Evolutionary conservation across 805 yeast genomes (phyloP), one percentile per base, ranked within the genome.

Genomic region (Kregervanrija fluxuum): DNA sequence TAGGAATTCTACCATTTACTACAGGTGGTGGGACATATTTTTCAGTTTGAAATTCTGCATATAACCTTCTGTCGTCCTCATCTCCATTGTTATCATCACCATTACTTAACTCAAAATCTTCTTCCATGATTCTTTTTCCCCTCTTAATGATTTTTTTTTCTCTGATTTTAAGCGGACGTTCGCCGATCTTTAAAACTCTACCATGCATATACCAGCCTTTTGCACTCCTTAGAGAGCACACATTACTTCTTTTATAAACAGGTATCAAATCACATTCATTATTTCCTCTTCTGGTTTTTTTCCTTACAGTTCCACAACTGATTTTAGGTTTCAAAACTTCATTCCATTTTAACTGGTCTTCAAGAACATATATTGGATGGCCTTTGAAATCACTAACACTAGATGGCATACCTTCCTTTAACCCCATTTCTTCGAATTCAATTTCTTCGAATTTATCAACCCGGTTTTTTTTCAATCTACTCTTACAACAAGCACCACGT

Each of bases 181-280:
- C 80, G 0, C 95, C 96, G 0, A 79, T 60, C 54, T 80, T 85
- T 33, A 93, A 61, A 0, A 80, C 71, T 15, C 96, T 66, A 0
- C 99, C 99, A 37, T 73, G 66, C 64, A 84, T 73, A 56, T 82
- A 86, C 98, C 98, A 93, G 1, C 85, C 88, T 53, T 79, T 80
- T 0, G 95, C 85, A 0, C 95, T 79, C 46, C 80, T 69, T 15
- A 90, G 73, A 2, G 55, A 56, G 40, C 77, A 70, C 2, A 93
- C 87, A 53, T 82, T 79, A 1, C 73, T 61, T 16, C 96, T 66
- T 39, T 76, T 78, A 55, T 77, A 93, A 0, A 91, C 88, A 3
- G 82, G 79, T 1, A 82, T 64, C 8, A 73, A 56, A 6, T 46
- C 55, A 8, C 73, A 68, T 4, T 35, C 15, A 30, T 65, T 64